Base-by-base conservation (phyloP, 768 basidiomycete species). In the Artomyces pyxidatus region DNA sequence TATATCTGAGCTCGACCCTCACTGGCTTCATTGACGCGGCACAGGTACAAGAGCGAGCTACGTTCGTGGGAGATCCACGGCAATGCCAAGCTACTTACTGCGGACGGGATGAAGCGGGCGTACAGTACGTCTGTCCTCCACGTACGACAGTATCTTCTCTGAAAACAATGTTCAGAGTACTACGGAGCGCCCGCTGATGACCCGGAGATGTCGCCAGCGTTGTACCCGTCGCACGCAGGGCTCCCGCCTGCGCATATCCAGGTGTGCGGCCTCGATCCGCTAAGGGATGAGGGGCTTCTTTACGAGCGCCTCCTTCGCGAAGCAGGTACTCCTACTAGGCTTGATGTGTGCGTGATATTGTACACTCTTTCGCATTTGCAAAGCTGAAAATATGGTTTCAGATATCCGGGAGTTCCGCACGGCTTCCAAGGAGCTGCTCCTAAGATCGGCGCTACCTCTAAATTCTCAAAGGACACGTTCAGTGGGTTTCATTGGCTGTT, bases 161-260 rank as follows among this genome's bases (percentile, higher is more conserved):
- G n/a, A n/a, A n/a, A n/a, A n/a, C n/a, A n/a, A n/a, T n/a, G n/a
- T n/a, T n/a, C n/a, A n/a, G n/a, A n/a, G n/a, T n/a, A n/a, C n/a
- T n/a, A n/a, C 32, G 17, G 17, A 17, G 32, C 32, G 32, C 32
- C 10, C 14, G 7, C 17, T 37, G 22, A 27, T 7, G 47, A 48
- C 12, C 23, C 26, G 4, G 12, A 16, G 35, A 23, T 35, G 16
- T 30, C 47, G 17, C 47, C 47, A 6, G 12, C 40, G 29, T 25
- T 49, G 7, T 11, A 42, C 19, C 22, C 29, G 12, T 39, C 38
- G 9, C 48, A 49, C 30, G 30, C 39, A 12, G 25, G 25, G 3
- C 48, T 49, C 19, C 48, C 48, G 9, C 41, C 40, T 21, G 22
- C 48, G 11, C n/a, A 27, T 14, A 7, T 49, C 14, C 48, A 49